phyloP scores from a whole-genome alignment of 257 asterid species.

The Anisodus acutangulus region DNA sequence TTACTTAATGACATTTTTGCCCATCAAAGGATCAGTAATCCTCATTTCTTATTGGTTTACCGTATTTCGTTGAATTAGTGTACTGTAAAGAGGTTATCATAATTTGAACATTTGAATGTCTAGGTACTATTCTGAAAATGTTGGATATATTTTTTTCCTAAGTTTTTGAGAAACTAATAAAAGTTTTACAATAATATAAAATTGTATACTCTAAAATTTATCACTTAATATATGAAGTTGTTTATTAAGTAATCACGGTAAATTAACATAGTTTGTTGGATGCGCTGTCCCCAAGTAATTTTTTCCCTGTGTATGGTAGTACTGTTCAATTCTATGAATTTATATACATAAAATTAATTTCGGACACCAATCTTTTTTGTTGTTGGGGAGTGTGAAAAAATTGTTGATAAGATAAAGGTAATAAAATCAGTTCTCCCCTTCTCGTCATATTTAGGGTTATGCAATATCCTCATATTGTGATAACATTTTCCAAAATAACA shows the following conservation, averaged over 20 bases:
- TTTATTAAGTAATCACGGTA: too few relatives aligned
- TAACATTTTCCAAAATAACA: neutral
- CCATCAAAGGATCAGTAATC: neutral
- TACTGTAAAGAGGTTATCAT: neutral
- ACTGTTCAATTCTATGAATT: too few relatives aligned
- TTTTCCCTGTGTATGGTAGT: too few relatives aligned
- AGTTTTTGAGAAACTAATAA: too few relatives aligned
- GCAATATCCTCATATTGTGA: neutral
- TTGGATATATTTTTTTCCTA: neutral
- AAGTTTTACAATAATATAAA: too few relatives aligned
- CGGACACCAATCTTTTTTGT: too few relatives aligned
- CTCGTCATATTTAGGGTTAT: neutral
- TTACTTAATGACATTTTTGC: conserved; percentile 31
- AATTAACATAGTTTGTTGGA: too few relatives aligned
- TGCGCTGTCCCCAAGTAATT: too few relatives aligned
- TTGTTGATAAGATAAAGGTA: neutral
- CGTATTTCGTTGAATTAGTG: neutral
- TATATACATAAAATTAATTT: too few relatives aligned
- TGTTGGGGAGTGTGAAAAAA: too few relatives aligned
- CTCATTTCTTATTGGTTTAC: conserved; percentile 18
- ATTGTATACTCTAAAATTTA: too few relatives aligned
- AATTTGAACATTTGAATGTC: neutral
- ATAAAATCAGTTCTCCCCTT: neutral
- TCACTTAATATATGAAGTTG: too few relatives aligned
- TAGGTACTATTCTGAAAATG: neutral